Base-by-base conservation (phyloP, 2,329 filamentous ascomycete species). In the Neonectria coccinea region DNA sequence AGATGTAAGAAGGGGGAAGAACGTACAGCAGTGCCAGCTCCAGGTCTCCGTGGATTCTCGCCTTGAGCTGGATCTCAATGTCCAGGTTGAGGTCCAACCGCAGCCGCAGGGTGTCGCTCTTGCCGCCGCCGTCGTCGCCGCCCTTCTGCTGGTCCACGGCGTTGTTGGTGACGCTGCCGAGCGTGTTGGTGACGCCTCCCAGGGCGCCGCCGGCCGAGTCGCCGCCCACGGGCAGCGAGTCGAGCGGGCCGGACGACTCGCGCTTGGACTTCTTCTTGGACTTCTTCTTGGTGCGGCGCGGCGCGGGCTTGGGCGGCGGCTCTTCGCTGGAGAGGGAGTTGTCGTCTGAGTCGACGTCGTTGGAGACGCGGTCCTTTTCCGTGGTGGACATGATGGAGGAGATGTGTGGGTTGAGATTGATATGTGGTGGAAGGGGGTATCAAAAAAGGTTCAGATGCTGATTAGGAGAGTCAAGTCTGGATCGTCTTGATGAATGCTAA, bases 41-140 rank as follows among this genome's bases (percentile, higher is more conserved):
- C 70, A 97, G 81, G 80, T 97, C 93, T 74, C 93, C 93, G 74
- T 94, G 89, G 70, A 96, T 94, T 78, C 91, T 90, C 22, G 92
- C 92, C 84, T 96, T 96, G 67, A 96, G 85, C 73, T 93, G 91
- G 66, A 96, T 92, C 79, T 96, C 92, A 59, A 96, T 86, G 68
- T 96, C 92, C 61, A 96, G 83, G 78, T 96, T 96, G 65, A 94
- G 84, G 76, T 96, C 92, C 20, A 96, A 81, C 50, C 89, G 86
- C 73, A 96, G 79, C 74, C 90, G 89, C 74, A 78, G 67, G 42
- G 91, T 91, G 73, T 93, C 90, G 64, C 86, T 83, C 73, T 85
- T 83, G 73, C 84, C 82, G 72, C 79, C 75, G 45, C 76, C 76
- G 36, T 73, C 75, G 45, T 75, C 76, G 36, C 73, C 77, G 20